Base-by-base conservation (phyloP, 805 yeast species). In the Wickerhamomyces kurtzmanii region DNA sequence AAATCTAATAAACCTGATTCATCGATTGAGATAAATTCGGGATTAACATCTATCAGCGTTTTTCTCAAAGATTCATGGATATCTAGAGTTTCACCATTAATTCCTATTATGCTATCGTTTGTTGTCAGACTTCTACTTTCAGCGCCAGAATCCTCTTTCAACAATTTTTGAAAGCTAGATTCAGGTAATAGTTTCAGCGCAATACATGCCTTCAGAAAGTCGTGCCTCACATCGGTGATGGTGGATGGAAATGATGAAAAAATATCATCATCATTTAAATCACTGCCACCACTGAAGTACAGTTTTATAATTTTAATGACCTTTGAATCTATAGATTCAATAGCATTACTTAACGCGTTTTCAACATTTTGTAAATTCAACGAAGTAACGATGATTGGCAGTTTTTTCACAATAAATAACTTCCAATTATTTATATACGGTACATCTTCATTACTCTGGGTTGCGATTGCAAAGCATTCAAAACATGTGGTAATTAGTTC, bases 1-100 rank as follows among this genome's bases (percentile, higher is more conserved):
- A 79, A 51, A 40, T 66, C 59, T 35, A 62, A 31, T 47, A 80
- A 45, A 27, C 68, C 59, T 7, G 83, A 70, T 32, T 68, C 74
- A 25, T 76, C 67, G 17, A 62, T 49, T 0, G 70, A 49, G 3
- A 57, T 58, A 36, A 66, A 62, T 31, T 71, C 77, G 12, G 67
- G 65, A 29, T 66, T 58, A 7, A 59, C 55, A 20, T 59, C 64
- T 18, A 48, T 27, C 9, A 62, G 38, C 1, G 49, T 40, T 23
- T 49, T 36, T 7, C 34, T 33, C 14, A 65, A 30, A 14, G 48
- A 47, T 6, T 35, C 31, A 8, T 45, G 30, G 12, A 61, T 31
- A 27, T 59, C 57, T 12, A 46, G 27, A 10, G 51, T 39, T 12
- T 43, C 31, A 10, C 58, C 62, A 17, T 43, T 42, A 12, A 46